phyloP scores from a whole-genome alignment of 1,284 basidiomycete genomes.

The Abortiporus biennis region DNA sequence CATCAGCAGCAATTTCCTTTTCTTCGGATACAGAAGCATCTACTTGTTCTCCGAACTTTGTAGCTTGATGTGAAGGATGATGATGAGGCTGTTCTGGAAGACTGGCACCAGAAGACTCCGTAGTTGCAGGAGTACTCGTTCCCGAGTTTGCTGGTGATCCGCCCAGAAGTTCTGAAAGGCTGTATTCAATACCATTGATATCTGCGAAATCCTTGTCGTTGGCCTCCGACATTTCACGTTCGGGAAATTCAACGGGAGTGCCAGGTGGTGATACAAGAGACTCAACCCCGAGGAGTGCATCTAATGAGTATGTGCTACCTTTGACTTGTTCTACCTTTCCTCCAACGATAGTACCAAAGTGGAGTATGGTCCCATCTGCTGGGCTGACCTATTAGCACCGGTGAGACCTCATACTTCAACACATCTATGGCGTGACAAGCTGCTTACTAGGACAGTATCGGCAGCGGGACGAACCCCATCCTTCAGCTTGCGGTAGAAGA shows the following conservation, averaged over 20 bases:
- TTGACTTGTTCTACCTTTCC: conserved; percentile 95
- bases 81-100: not conserved
- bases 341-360: conserved; percentile 84
- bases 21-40: conserved; percentile 62
- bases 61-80: conserved; percentile 21
- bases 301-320: conserved; percentile 93
- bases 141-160: conserved; percentile 25
- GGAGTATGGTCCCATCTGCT: conserved; percentile 89
- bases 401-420: no score
- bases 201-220: conserved; percentile 90
- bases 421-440: not conserved
- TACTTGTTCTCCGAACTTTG: conserved; percentile 53
- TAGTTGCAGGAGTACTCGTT: conserved; percentile 19
- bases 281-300: conserved; percentile 83
- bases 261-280: conserved; percentile 31
- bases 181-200: conserved; percentile 97
- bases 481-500: conserved; percentile 91
- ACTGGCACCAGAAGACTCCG: conserved; percentile 9
- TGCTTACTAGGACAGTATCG: conserved; percentile 64
- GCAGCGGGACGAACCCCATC: conserved; percentile 80
- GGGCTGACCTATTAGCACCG: conserved; percentile 76
- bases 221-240: conserved; percentile 50
- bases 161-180: conserved; percentile 78
- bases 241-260: conserved; percentile 35
- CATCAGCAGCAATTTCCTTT: conserved; percentile 43